Evolutionary conservation across 495 filamentous ascomycete genomes (phyloP).

Genomic region (Aspergillus sclerotioniger): DNA sequence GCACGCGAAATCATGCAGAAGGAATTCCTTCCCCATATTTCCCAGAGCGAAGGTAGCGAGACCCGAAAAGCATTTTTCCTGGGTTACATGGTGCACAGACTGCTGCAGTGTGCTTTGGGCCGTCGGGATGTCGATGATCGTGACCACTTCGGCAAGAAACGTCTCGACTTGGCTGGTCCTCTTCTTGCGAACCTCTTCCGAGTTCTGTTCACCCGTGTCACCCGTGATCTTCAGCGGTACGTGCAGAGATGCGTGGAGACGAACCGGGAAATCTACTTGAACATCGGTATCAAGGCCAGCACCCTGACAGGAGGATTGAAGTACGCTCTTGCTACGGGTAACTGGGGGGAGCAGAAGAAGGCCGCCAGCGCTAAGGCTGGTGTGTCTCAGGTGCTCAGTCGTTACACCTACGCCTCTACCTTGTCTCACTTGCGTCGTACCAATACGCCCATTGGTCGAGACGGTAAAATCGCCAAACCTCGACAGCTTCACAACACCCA

Average conservation of each 20-base stretch:
- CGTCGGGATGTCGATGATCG: conserved; percentile 91
- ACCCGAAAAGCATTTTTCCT: conserved; percentile 97
- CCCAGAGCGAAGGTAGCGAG: conserved; percentile 92
- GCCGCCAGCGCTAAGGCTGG: conserved; percentile 89
- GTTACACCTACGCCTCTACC: conserved; percentile 95
- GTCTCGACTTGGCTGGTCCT: conserved; percentile 91
- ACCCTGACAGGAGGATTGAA: conserved; percentile 91
- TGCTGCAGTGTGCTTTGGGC: conserved; percentile 87
- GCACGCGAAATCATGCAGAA: conserved; percentile 94
- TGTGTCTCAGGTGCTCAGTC: conserved; percentile 96
- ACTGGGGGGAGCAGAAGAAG: conserved; percentile 99
- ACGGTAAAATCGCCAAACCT: conserved; percentile 97
- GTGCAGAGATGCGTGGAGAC: conserved; percentile 88
- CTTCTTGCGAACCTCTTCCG: conserved; percentile 92
- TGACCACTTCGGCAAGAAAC: conserved; percentile 99
- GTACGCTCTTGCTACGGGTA: conserved; percentile 96
- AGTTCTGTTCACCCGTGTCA: conserved; percentile 78
- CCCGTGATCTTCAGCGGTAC: conserved; percentile 83
- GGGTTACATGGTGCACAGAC: conserved; percentile 95
- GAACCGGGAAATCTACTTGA: conserved; percentile 82
- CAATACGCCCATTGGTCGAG: conserved; percentile 95
- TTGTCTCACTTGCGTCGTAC: conserved; percentile 94
- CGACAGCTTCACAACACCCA: conserved; percentile 98
- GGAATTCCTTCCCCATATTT: conserved; percentile 94
- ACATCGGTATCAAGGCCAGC: conserved; percentile 83